Percentiles rank a stretch among this genome's conserved stretches.
Conservation (phyloP, 495 filamentous ascomycete genomes). For the Penicillium herquei region DNA sequence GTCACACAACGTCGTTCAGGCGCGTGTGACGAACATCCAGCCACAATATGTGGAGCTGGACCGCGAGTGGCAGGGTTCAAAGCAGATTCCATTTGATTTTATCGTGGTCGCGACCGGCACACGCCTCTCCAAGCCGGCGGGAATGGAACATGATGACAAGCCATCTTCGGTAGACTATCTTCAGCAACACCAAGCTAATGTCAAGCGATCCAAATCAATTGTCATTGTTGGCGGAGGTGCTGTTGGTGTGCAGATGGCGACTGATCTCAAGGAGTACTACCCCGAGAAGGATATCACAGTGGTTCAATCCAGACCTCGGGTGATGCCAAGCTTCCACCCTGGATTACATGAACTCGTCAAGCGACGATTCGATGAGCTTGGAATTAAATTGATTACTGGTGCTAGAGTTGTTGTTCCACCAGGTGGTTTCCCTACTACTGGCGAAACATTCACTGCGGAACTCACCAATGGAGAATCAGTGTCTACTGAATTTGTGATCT, state of each 20-base stretch:
- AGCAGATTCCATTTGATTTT: conserved; percentile 45
- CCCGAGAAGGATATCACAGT: conserved; percentile 57
- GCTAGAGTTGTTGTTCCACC: conserved; percentile 32
- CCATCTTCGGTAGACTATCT: conserved; percentile 37
- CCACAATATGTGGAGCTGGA: conserved; percentile 40
- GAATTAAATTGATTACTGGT: conserved; percentile 36
- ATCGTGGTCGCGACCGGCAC: conserved; percentile 50
- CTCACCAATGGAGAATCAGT: conserved; percentile 35
- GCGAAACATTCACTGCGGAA: conserved; percentile 28
- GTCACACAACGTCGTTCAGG: conserved; percentile 39
- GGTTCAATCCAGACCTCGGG: conserved; percentile 52
- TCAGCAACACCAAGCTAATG: conserved; percentile 35
- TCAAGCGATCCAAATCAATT: conserved; percentile 42
- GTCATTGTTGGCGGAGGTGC: conserved; percentile 61
- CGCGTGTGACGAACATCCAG: conserved; percentile 42
- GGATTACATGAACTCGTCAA: conserved; percentile 47
- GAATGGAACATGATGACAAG: conserved; percentile 48
- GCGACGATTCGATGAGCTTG: conserved; percentile 39
- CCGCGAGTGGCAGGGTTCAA: conserved; percentile 44
- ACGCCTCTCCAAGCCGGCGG: conserved; percentile 42
- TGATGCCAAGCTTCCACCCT: conserved; percentile 54
- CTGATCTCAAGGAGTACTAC: conserved; percentile 57
- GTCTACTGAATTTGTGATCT: conserved; percentile 42
- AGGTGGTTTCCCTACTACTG: conserved; percentile 27
- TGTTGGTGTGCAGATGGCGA: conserved; percentile 59